Evolutionary conservation across 805 yeast genomes (phyloP).

Genomic region (Clavispora fructus): DNA sequence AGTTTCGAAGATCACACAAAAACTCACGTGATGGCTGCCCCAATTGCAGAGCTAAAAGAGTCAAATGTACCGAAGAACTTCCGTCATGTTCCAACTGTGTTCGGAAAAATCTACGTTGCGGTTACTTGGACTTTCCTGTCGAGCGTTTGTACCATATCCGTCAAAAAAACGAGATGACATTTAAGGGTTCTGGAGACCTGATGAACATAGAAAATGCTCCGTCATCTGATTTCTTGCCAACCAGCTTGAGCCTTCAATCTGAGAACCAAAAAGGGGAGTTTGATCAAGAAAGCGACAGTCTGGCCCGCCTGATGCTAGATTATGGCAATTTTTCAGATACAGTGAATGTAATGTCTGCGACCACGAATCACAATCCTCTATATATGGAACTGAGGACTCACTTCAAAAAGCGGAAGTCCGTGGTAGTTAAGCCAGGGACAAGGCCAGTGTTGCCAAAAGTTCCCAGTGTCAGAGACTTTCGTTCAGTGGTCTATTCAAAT

Average conservation of each 20-base stretch:
- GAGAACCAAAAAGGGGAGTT: not conserved
- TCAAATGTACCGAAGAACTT: slow-evolving; percentile 40
- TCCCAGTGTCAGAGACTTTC: not conserved
- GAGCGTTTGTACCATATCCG: slow-evolving; percentile 32
- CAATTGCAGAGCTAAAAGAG: slow-evolving; percentile 38
- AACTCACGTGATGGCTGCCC: slow-evolving; percentile 35
- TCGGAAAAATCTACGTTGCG: slow-evolving; percentile 34
- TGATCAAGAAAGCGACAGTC: not conserved
- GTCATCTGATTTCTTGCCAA: not conserved
- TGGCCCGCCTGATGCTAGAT: not conserved
- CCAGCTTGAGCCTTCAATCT: not conserved
- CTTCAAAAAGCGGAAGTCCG: not conserved
- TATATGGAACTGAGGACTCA: not conserved
- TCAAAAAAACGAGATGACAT: slow-evolving; percentile 24
- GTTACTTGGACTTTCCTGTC: slow-evolving; percentile 37
- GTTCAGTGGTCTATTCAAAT: not conserved
- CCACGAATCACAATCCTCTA: not conserved
- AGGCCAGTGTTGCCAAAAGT: not conserved
- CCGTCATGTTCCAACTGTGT: slow-evolving; percentile 37
- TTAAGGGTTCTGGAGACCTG: not conserved
- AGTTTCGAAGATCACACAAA: slow-evolving; percentile 11
- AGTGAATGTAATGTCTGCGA: too few species aligned
- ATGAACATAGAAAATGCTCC: not conserved
- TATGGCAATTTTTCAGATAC: too few species aligned
- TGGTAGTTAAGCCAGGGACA: not conserved